Conservation (phyloP, 2,329 filamentous ascomycete genomes). For the Penicillium griseofulvum region DNA sequence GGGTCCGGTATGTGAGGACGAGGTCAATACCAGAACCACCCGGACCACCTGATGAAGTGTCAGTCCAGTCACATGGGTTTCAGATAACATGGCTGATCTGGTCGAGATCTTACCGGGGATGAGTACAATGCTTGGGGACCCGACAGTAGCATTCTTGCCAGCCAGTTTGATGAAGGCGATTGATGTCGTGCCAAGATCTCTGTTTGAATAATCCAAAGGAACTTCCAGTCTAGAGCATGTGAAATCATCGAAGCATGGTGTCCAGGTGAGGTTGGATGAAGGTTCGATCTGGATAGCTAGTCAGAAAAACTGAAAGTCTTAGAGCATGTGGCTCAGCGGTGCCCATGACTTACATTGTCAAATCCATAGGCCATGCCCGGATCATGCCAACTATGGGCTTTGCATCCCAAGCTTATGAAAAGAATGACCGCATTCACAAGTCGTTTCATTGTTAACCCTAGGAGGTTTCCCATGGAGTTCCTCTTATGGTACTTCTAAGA, state of each 20-base stretch:
- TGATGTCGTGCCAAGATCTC: conserved; percentile 12
- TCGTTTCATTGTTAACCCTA: background rate
- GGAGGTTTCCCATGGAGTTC: background rate
- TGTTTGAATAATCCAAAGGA: conserved; percentile 15
- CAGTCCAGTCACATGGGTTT: background rate
- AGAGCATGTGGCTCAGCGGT: background rate
- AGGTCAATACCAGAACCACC: conserved; percentile 37
- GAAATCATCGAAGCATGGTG: conserved; percentile 15
- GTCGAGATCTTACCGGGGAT: conserved; percentile 11
- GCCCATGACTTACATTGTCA: background rate
- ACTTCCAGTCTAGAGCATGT: conserved; percentile 14
- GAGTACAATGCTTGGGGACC: conserved; percentile 17
- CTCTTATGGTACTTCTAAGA: background rate
- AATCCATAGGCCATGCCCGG: background rate
- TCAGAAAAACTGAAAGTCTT: conserved; percentile 5
- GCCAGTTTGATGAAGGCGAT: conserved; percentile 19
- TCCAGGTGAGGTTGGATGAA: conserved; percentile 16
- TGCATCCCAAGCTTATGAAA: background rate
- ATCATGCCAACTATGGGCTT: background rate
- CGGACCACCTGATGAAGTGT: conserved; percentile 32
- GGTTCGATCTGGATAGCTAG: conserved; percentile 12
- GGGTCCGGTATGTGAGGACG: conserved; percentile 26
- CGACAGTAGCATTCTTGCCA: conserved; percentile 15
- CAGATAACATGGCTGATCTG: background rate
- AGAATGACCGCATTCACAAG: background rate